phyloP scores from a whole-genome alignment of 768 basidiomycete genomes.

The Mycena filopes region DNA sequence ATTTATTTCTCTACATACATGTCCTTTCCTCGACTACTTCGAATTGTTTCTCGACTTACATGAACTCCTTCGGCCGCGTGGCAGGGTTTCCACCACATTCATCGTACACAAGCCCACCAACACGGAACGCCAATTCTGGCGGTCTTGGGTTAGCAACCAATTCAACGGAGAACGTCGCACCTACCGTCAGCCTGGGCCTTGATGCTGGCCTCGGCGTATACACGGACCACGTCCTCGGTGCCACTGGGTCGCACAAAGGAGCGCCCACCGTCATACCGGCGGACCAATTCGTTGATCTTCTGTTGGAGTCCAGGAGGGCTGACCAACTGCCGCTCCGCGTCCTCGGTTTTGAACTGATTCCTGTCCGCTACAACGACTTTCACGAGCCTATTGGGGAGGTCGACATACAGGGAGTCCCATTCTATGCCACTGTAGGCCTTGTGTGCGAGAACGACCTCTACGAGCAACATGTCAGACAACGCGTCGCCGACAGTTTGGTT shows the following conservation, averaged over 20 bases:
- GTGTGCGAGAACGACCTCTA: conserved; percentile 91
- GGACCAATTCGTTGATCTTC: conserved; percentile 83
- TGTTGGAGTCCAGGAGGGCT: conserved; percentile 83
- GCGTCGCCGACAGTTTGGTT: conserved; percentile 99
- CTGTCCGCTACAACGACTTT: conserved; percentile 91
- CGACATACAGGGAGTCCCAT: conserved; percentile 94
- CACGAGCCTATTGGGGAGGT: conserved; percentile 94
- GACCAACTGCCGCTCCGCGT: conserved; percentile 91
- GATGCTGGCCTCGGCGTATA: conserved; percentile 91
- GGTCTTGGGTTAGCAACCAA: conserved; percentile 14
- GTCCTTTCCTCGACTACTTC: conserved; percentile 11
- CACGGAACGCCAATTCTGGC: conserved; percentile 85
- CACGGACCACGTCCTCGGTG: conserved; percentile 97
- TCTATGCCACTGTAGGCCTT: conserved; percentile 83
- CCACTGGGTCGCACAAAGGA: conserved; percentile 97
- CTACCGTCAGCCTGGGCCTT: conserved; percentile 85
- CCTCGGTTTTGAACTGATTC: conserved; percentile 86
- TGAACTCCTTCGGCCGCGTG: conserved; percentile 82
- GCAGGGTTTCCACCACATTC: conserved; percentile 82
- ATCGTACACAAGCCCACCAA: conserved; percentile 88
- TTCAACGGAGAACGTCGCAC: conserved; percentile 39
- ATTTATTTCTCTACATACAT: conserved; percentile 15
- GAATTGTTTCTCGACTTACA: conserved; percentile 47
- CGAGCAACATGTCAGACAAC: conserved; percentile 93
- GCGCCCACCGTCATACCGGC: conserved; percentile 83